These are phyloP conservation scores for Xanthoparmelia taractica DNA, from an alignment of 495 filamentous ascomycete genomes.

Conservation along the genomic window DNA sequence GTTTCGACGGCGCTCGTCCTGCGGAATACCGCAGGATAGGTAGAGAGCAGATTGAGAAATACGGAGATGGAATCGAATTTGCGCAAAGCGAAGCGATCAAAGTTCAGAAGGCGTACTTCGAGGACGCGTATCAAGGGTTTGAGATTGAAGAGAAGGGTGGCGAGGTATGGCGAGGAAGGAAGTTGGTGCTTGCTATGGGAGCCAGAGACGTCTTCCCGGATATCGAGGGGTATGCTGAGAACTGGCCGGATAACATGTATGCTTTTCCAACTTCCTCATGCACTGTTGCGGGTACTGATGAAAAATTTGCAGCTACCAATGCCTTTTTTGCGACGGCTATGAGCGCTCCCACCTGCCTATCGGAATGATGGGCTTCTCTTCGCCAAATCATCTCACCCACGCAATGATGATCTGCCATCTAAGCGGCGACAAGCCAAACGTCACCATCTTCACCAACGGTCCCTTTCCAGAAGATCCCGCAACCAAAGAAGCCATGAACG, in stretches of 20 bases:
- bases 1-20: constrained; percentile 39
- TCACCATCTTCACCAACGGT: constrained; percentile 33
- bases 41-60: constrained; percentile 29
- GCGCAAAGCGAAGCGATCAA: constrained; percentile 22
- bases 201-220: constrained; percentile 33
- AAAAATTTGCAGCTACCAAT: not conserved
- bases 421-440: constrained; percentile 22
- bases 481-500: constrained; percentile 2
- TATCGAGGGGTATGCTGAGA: constrained; percentile 32
- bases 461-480: constrained; percentile 6
- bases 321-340: not conserved
- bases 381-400: not conserved
- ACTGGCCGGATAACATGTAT: constrained; percentile 31
- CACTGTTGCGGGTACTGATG: not conserved
- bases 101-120: constrained; percentile 23
- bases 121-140: constrained; percentile 22
- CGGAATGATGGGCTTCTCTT: not conserved
- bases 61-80: constrained; percentile 33
- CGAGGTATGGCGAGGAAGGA: constrained; percentile 31
- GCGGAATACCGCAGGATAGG: constrained; percentile 30
- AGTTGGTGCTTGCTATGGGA: constrained; percentile 43
- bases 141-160: constrained; percentile 28
- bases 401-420: constrained; percentile 19
- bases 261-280: not conserved
- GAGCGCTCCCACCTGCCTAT: not conserved